Conservation (phyloP, 305 asterid species). For the Fraxinus xanthoxyloides region DNA sequence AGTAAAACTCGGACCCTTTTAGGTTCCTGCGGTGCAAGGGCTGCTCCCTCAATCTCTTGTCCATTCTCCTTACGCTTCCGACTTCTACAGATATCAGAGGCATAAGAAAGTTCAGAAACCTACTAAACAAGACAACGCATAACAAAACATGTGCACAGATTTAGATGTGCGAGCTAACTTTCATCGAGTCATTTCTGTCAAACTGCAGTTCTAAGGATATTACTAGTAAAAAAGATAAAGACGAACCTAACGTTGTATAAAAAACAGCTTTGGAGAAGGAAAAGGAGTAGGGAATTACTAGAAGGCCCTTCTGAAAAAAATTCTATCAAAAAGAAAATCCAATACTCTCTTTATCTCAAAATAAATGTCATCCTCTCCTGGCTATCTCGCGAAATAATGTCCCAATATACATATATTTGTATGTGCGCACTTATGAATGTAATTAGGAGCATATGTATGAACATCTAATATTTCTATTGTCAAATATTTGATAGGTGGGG, state of each 20-base stretch:
- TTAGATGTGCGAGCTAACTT: not conserved
- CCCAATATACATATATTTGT: not conserved
- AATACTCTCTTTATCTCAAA: not conserved
- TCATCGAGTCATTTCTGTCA: not conserved
- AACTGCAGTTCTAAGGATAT: not conserved
- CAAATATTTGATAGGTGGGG: not conserved
- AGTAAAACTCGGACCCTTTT: slow-evolving; percentile 43
- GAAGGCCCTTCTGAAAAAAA: not conserved
- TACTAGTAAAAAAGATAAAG: not conserved
- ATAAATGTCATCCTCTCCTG: not conserved
- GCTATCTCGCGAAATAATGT: not conserved
- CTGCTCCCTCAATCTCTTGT: slow-evolving; percentile 36
- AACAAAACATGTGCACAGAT: not conserved
- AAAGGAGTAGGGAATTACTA: not conserved
- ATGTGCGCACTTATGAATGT: not conserved
- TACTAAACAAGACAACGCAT: not conserved
- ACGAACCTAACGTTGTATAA: not conserved
- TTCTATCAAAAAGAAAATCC: not conserved
- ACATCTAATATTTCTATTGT: not conserved
- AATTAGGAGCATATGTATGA: not conserved
- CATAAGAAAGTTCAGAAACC: slow-evolving; percentile 17
- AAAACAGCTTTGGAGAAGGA: not conserved
- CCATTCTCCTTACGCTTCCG: slow-evolving; percentile 38
- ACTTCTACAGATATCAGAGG: slow-evolving; percentile 37
- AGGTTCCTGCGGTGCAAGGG: slow-evolving; percentile 31